These are phyloP conservation scores for Rhododendron simsii DNA, from an alignment of 148 eudicot species.

Conservation along the genomic window DNA sequence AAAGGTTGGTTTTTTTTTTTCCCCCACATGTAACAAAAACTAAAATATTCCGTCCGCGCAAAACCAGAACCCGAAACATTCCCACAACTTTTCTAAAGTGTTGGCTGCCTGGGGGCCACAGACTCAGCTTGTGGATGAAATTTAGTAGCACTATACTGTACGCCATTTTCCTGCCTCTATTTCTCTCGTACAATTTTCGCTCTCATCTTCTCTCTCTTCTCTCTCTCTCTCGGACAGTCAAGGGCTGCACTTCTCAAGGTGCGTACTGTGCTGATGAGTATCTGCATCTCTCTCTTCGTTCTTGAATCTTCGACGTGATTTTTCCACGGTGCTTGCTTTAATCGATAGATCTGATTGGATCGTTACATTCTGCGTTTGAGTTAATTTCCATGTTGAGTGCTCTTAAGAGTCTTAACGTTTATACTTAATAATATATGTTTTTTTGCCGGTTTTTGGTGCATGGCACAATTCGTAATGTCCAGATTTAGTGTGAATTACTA, in stretches of 20 bases:
- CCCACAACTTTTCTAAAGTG: not conserved
- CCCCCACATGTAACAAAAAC: not conserved
- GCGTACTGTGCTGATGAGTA: not conserved
- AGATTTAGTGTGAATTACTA: not conserved
- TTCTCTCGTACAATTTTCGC: not conserved
- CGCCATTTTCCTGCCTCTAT: not conserved
- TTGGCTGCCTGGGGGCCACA: conserved; percentile 44
- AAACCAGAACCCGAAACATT: not conserved
- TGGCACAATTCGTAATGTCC: not conserved
- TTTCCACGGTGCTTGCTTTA: not conserved
- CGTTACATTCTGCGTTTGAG: not conserved
- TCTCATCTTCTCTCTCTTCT: not conserved
- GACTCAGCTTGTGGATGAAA: conserved; percentile 28
- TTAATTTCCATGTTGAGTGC: not conserved
- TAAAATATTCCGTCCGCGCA: not conserved
- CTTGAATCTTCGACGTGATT: not conserved
- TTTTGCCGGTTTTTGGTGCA: not conserved
- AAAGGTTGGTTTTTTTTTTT: not conserved
- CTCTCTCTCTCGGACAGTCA: not conserved
- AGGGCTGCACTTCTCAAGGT: not conserved
- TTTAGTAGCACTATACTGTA: not conserved
- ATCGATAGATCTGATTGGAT: not conserved
- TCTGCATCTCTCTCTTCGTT: not conserved
- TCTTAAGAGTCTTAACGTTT: too few species aligned
- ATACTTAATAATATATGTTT: too few species aligned